Evolutionary conservation across 2,329 filamentous ascomycete species (phyloP), one percentile per base, ranked within the genome.

Genomic region (Alternaria sp.): DNA sequence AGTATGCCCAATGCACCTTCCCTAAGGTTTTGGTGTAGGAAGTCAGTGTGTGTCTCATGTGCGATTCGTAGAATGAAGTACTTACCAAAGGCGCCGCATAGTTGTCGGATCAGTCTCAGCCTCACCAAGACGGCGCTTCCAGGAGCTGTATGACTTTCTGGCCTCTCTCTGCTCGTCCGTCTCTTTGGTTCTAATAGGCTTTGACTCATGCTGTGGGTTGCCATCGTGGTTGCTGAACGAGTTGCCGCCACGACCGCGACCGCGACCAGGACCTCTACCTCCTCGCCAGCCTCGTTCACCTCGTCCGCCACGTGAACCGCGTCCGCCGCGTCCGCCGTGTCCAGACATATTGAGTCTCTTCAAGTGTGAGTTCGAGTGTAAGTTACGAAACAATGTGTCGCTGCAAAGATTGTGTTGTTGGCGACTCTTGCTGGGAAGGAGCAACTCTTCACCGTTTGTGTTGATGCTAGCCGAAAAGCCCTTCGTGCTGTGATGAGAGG

Each of bases 101-200:
- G 46, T 68, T 16, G 44, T 57, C 1, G 48, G 41, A 34, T 75
- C 60, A 16, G 63, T 63, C 12, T 68, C 52, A 7, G 52, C 24
- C 11, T 69, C 67, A 36, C 68, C 69, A 38, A 78, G 65, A 9
- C 65, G 54, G 26, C 64, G 62, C 62, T 67, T 75, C 75, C 74
- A 78, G 9, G 57, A 54, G 32, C 61, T 66, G 55, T 78, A 79
- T 0, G 70, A 61, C 8, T 43, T 56, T 41, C 68, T 69, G 3
- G 70, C 69, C 36, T 58, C 44, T 16, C 58, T 46, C 55, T 77
- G 70, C 57, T 74, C 63, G 1, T 60, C 57, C 3, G 69, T 68
- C 41, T 73, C 72, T 7, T 63, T 26, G 2, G 36, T 16, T 44
- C 63, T 61, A 0, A 43, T 18, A 5, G 54, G 42, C 28, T 51